These are phyloP conservation scores for Zoysia pacifica DNA, from an alignment of 176 grass and related monocot genomes.

Conservation along the genomic window DNA sequence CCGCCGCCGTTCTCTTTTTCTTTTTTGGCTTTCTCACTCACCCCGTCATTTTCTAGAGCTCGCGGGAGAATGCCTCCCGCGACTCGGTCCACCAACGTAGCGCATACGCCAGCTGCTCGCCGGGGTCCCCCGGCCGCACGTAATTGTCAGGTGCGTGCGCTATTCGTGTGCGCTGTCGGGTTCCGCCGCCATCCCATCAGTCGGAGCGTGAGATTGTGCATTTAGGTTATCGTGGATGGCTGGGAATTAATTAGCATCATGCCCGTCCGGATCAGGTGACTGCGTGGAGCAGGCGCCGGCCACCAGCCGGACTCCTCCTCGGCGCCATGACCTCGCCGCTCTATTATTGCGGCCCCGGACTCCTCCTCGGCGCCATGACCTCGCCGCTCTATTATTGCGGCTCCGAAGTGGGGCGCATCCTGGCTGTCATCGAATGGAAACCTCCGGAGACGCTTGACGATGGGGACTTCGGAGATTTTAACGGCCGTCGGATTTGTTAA, in stretches of 20 bases:
- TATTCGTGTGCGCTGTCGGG: constrained; percentile 22
- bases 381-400: constrained; percentile 47
- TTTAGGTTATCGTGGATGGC: neutral
- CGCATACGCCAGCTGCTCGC: constrained; percentile 6
- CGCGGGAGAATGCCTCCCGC: neutral
- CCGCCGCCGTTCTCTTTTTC: neutral
- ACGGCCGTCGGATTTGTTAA: neutral
- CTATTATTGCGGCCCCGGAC: too few species aligned
- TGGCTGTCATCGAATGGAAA: neutral
- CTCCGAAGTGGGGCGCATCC: constrained; percentile 41
- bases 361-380: constrained; percentile 40
- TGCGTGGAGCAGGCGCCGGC: constrained; percentile 19
- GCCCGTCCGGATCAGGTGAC: constrained; percentile 7
- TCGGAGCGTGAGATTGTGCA: neutral
- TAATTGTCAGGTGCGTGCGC: constrained; percentile 6
- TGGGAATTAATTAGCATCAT: constrained; percentile 3
- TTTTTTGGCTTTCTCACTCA: neutral
- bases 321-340: too few species aligned
- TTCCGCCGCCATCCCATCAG: neutral
- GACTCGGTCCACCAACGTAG: neutral
- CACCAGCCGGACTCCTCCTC: too few species aligned
- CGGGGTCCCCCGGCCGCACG: constrained; percentile 1
- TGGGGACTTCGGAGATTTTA: neutral
- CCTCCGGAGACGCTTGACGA: neutral
- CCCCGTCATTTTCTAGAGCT: constrained; percentile 21